Evolutionary conservation across 73 alveolate genomes (phyloP).

Genomic region (Paramecium bursaria): DNA sequence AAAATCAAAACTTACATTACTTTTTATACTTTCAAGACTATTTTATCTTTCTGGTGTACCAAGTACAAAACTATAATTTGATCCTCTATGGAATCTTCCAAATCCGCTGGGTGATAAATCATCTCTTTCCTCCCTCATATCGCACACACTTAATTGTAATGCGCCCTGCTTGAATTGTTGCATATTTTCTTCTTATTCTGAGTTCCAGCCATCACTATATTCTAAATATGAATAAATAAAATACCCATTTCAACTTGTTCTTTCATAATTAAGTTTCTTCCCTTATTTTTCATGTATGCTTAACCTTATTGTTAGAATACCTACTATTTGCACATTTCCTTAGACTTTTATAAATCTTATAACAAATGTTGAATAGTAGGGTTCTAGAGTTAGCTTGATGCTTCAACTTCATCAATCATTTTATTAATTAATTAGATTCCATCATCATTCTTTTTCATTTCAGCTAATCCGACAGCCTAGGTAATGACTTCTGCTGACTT

Average conservation of each 20-base stretch:
- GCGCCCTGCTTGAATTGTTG: conserved; percentile 7
- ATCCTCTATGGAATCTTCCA: too few relatives aligned
- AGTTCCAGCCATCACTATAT: conserved; percentile 1
- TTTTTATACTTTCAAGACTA: too few relatives aligned
- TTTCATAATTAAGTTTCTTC: conserved; percentile 27
- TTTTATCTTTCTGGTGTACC: too few relatives aligned
- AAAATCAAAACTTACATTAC: too few relatives aligned
- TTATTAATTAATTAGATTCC: conserved; percentile 1
- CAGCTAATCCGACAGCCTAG: background rate
- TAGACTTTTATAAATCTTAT: conserved; percentile 2
- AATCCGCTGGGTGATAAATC: too few relatives aligned
- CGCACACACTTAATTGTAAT: conserved; percentile 36
- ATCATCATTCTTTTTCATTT: conserved; percentile 17
- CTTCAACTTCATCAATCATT: conserved; percentile 50
- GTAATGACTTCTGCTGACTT: conserved; percentile 28
- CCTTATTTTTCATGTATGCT: conserved; percentile 29
- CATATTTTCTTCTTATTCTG: conserved; percentile 17
- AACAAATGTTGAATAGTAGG: conserved; percentile 3
- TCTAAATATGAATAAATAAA: background rate
- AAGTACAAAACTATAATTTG: too few relatives aligned
- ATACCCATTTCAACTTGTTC: conserved; percentile 40
- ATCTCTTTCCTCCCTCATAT: conserved; percentile 16
- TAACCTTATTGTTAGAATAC: conserved; percentile 20
- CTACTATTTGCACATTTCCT: conserved; percentile 33
- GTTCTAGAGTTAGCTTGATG: background rate